Percentiles rank a stretch among this genome's conserved stretches.
These are phyloP conservation scores for Nothopassalora personata DNA, from an alignment of 2,329 filamentous ascomycete species.

Conservation along the genomic window DNA sequence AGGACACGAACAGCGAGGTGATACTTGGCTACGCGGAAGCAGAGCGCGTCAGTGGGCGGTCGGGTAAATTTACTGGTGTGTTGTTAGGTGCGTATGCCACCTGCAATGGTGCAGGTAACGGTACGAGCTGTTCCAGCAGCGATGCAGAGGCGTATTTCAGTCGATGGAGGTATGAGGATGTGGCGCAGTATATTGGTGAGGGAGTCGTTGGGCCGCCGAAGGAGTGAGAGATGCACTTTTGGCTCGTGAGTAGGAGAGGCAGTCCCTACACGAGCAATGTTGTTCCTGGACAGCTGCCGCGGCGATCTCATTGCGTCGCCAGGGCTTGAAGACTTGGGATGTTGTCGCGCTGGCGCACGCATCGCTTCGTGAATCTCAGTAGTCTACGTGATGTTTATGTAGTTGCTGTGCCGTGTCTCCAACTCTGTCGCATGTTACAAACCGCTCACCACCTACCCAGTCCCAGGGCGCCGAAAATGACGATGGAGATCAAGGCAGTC, in stretches of 20 bases:
- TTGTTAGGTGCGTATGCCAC: conserved; percentile 51
- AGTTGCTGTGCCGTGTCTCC: background rate
- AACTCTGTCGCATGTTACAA: background rate
- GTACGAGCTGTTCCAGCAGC: conserved; percentile 30
- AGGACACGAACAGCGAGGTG: conserved; percentile 1
- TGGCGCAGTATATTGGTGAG: conserved; percentile 28
- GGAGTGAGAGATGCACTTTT: background rate
- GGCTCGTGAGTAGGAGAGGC: too few relatives aligned
- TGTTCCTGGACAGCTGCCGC: too few relatives aligned
- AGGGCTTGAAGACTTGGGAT: too few relatives aligned
- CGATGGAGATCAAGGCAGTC: background rate
- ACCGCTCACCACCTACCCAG: background rate
- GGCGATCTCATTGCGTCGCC: too few relatives aligned
- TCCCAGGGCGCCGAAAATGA: background rate
- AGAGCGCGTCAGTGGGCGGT: conserved; percentile 31
- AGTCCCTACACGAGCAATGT: too few relatives aligned
- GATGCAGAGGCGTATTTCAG: conserved; percentile 43
- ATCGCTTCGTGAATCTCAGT: too few relatives aligned
- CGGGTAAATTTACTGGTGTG: conserved; percentile 34
- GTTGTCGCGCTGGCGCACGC: too few relatives aligned
- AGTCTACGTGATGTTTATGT: background rate
- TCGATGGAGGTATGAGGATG: conserved; percentile 44
- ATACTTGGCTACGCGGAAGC: conserved; percentile 25
- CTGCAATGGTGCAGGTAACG: conserved; percentile 37
- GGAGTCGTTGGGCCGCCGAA: background rate